Evolutionary conservation across 225 moss, liverwort and hornwort species (phyloP).

Genomic region (Pleurozium schreberi): DNA sequence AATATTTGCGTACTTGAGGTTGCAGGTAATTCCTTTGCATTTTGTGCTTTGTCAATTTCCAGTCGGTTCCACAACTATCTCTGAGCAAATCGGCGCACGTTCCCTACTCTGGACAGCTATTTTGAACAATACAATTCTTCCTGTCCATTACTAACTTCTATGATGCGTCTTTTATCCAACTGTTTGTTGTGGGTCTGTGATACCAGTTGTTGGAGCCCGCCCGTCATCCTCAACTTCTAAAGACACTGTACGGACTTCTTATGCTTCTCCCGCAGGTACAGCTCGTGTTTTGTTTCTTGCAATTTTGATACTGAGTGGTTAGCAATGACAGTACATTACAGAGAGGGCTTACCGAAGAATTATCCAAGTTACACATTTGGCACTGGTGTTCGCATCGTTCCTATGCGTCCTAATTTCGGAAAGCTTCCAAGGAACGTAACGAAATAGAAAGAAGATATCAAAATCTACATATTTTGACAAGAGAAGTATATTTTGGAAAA

Average conservation of each 20-base stretch:
- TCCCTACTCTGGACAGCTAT: background rate
- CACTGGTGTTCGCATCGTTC: background rate
- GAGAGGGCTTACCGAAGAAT: background rate
- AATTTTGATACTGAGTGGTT: background rate
- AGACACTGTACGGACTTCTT: constrained; percentile 86
- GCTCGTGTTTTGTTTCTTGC: background rate
- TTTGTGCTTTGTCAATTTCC: background rate
- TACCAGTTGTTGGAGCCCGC: constrained; percentile 77
- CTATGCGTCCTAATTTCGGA: background rate
- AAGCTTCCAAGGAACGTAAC: background rate
- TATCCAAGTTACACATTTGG: background rate
- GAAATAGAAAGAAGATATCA: background rate
- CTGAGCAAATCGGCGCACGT: background rate
- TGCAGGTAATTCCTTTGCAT: constrained; percentile 52
- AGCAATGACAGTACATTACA: background rate
- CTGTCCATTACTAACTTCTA: background rate
- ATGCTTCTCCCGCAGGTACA: constrained; percentile 98
- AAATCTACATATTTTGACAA: background rate
- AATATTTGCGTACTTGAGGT: constrained; percentile 79
- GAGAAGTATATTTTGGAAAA: background rate
- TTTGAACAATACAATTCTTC: background rate
- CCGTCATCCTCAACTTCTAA: constrained; percentile 69
- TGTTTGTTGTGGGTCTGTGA: constrained; percentile 6
- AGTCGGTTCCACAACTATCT: background rate
- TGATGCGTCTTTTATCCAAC: background rate